Conservation (phyloP, 2,329 filamentous ascomycete species). For the Nemania abortiva region DNA sequence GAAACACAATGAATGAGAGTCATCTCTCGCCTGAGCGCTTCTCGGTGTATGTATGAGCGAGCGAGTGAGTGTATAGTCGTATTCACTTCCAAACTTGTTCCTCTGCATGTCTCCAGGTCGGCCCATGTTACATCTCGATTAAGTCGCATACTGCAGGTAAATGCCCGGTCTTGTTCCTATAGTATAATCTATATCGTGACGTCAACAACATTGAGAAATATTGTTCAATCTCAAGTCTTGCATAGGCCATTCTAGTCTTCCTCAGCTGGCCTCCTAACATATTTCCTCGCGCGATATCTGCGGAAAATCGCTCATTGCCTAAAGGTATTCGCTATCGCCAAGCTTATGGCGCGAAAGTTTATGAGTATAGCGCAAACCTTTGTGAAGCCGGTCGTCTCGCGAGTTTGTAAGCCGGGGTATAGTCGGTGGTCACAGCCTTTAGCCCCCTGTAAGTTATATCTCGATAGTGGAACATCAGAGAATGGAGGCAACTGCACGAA, state of each 20-base stretch:
- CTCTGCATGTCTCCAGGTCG: neutral
- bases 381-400: neutral
- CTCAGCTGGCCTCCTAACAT: neutral
- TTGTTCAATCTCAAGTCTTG: neutral
- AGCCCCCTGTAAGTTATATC: slow-evolving; percentile 3
- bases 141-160: slow-evolving; percentile 4
- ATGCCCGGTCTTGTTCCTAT: neutral
- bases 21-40: neutral
- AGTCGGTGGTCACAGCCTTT: slow-evolving; percentile 1
- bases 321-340: neutral
- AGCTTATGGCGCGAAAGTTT: neutral
- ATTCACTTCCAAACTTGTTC: neutral
- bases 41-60: neutral
- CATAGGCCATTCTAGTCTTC: neutral
- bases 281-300: neutral
- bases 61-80: neutral
- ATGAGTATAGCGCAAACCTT: neutral
- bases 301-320: neutral
- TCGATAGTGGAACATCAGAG: slow-evolving; percentile 15
- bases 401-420: slow-evolving; percentile 15
- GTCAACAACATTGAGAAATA: neutral
- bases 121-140: slow-evolving; percentile 10
- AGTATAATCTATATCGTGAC: neutral
- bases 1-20: neutral
- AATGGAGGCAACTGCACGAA: slow-evolving; percentile 8